Conservation (phyloP, 202 grass and related monocot genomes). For the Sporobolus alterniflorus region DNA sequence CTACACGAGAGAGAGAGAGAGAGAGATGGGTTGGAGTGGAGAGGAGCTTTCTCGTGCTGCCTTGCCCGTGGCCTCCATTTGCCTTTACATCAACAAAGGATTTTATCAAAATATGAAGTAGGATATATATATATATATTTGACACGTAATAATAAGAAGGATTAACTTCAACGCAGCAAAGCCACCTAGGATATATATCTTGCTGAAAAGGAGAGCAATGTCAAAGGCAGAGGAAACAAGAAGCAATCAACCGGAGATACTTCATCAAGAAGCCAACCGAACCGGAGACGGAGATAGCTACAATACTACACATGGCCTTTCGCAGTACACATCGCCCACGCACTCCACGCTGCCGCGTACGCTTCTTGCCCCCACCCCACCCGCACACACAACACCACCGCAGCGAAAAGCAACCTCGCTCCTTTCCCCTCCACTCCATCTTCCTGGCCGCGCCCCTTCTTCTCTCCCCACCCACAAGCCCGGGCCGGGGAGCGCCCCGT, state of each 20-base stretch:
- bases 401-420: constrained; percentile 18
- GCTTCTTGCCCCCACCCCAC: constrained; percentile 19
- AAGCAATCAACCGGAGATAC: background rate
- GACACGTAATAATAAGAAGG: no score
- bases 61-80: no score
- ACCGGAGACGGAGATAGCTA: no score
- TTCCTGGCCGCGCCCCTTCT: background rate
- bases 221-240: background rate
- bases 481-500: background rate
- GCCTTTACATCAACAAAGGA: no score
- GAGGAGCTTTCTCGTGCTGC: no score
- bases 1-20: constrained; percentile 5
- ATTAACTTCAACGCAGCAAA: no score
- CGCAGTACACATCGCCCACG: background rate
- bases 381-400: constrained; percentile 36
- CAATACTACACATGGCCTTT: background rate
- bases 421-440: background rate
- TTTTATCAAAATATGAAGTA: no score
- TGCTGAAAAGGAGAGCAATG: background rate
- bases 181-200: background rate
- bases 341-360: background rate
- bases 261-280: background rate
- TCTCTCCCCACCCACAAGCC: background rate
- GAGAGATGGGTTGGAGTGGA: no score
- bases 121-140: no score